A percentile compares a stretch with the other conserved stretches of the same genome.
phyloP scores from a whole-genome alignment of 352 stramenopile species.

The Pythium rhizo-oryzae region DNA sequence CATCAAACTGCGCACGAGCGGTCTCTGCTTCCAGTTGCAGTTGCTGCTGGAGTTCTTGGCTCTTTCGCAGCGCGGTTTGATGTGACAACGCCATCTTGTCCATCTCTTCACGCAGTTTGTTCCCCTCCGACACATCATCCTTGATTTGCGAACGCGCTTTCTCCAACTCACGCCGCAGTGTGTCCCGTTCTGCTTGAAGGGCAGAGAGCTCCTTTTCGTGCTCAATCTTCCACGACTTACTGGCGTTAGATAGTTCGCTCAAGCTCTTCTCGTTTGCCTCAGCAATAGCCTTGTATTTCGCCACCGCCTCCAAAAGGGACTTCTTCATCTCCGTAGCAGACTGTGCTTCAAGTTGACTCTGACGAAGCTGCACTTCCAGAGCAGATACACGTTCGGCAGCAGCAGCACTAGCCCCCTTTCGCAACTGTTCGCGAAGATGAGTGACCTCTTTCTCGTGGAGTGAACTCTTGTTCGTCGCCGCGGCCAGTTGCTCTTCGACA shows the following conservation, averaged over 20 bases:
- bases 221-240: constrained; percentile 59
- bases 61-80: constrained; percentile 40
- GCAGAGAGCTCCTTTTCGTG: constrained; percentile 54
- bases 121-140: constrained; percentile 61
- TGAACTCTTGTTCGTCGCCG: constrained; percentile 42
- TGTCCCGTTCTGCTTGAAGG: constrained; percentile 43
- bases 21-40: constrained; percentile 48
- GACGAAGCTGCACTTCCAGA: constrained; percentile 62
- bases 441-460: constrained; percentile 66
- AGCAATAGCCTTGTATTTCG: constrained; percentile 77
- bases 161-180: constrained; percentile 45
- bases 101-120: constrained; percentile 67
- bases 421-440: constrained; percentile 55
- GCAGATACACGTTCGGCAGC: constrained; percentile 60
- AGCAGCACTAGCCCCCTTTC: constrained; percentile 62
- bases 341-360: constrained; percentile 64
- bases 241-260: constrained; percentile 59
- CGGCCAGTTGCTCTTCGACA: constrained; percentile 55
- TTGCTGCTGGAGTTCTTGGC: constrained; percentile 51
- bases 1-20: constrained; percentile 46
- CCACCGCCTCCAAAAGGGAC: constrained; percentile 58
- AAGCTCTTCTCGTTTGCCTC: constrained; percentile 78
- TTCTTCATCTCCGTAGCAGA: constrained; percentile 60
- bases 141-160: constrained; percentile 57
- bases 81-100: constrained; percentile 45